Evolutionary conservation across 2,329 filamentous ascomycete genomes (phyloP), one percentile per base, ranked within the genome.

Genomic region (Cytospora schulzeri): DNA sequence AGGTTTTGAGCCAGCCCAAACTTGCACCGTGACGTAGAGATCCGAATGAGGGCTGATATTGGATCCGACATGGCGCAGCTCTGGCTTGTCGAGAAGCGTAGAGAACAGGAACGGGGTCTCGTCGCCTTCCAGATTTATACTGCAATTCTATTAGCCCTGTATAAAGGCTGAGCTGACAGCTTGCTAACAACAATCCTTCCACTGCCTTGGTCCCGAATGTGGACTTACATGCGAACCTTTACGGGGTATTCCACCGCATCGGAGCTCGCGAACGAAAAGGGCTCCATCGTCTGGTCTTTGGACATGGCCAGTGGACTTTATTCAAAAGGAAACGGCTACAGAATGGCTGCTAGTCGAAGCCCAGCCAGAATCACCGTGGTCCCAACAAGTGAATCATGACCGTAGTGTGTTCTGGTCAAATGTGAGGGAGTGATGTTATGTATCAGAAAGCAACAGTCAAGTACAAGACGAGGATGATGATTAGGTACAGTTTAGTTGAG

Each of bases 1-100:
- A 41, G 94, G 93, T 75, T 99, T 99, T 31, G 93, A 97, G 72
- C 96, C 93, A 15, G 93, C 92, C 90, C 94, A 99, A 72, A 98
- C 85, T 76, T 98, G 95, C 11, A 90, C 91, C 0, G 93, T 97
- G 57, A 96, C 89, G 73, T 94, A 97, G 56, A 99, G 88, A 75
- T 99, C 95, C 29, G 93, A 97, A 74, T 90, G 81, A 0, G 89
- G 81, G 76, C 91, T 93, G 68, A 88, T 86, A 72, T 94, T 95
- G 24, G 94, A 97, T 58, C 92, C 94, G 62, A 95, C 85, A 74
- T 98, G 91, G 68, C 93, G 88, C 33, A 98, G 82, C 63, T 96
- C 91, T 0, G 93, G 88, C 63, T 88, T 84, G 67, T 90, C 86
- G 54, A 97, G 79, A 28, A 98, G 85, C 1, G 88, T 90, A 1